phyloP scores from a whole-genome alignment of 345 rosid genomes.

The Angophora floribunda region DNA sequence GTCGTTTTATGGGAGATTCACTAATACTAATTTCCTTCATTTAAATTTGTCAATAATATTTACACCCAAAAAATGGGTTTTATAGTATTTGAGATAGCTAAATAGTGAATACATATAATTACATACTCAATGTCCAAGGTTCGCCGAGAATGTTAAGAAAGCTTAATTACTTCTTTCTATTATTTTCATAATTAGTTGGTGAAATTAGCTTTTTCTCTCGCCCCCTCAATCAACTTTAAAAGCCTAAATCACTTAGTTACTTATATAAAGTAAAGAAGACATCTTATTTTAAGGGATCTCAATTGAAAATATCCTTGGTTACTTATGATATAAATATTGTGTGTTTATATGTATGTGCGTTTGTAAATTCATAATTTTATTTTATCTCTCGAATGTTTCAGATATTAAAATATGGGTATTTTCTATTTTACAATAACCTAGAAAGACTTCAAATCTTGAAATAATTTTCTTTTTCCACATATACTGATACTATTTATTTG shows the following conservation, averaged over 20 bases:
- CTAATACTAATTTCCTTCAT: neutral
- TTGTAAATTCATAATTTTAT: neutral
- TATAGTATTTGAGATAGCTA: neutral
- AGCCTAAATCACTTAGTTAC: neutral
- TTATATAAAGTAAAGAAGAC: neutral
- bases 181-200: neutral
- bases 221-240: neutral
- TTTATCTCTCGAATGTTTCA: neutral
- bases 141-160: neutral
- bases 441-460: neutral
- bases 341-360: neutral
- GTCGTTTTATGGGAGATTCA: neutral
- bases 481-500: neutral
- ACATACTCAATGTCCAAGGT: neutral
- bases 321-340: neutral
- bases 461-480: neutral
- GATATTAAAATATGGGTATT: neutral
- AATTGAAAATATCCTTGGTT: neutral
- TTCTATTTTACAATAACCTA: neutral
- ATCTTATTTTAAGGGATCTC: neutral
- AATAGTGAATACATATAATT: neutral
- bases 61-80: neutral
- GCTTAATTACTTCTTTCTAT: neutral
- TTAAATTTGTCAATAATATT: neutral
- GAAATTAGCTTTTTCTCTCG: neutral